These are phyloP conservation scores for Nyssa sinensis DNA, from an alignment of 148 eudicot species.

Conservation along the genomic window DNA sequence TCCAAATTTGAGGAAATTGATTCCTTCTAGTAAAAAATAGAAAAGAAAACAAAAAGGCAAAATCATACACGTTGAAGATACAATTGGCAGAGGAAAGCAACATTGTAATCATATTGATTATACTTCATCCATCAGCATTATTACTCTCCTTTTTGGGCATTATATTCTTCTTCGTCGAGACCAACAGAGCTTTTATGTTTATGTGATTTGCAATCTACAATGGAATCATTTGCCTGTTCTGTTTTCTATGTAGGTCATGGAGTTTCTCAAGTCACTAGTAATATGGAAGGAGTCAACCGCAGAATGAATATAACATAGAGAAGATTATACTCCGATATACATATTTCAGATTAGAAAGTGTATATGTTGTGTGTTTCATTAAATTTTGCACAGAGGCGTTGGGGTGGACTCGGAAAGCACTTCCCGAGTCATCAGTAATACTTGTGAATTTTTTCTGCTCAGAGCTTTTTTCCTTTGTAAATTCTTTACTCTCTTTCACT, in stretches of 20 bases:
- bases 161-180: neutral
- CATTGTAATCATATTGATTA: too few relatives aligned
- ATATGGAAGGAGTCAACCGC: constrained; percentile 51
- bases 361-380: neutral
- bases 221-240: neutral
- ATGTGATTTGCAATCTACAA: neutral
- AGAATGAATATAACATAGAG: constrained; percentile 12
- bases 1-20: neutral
- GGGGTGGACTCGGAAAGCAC: neutral
- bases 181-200: neutral
- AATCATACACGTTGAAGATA: neutral
- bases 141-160: too few relatives aligned
- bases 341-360: neutral
- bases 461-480: neutral
- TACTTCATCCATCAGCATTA: neutral
- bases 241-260: constrained; percentile 60
- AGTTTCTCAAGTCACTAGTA: constrained; percentile 70
- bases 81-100: too few relatives aligned
- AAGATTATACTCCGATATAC: neutral
- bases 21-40: too few relatives aligned
- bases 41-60: neutral
- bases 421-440: neutral
- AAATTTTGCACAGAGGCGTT: neutral
- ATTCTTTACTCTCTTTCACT: neutral
- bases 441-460: neutral